Evolutionary conservation across 208 protist genomes (phyloP), one percentile per base, ranked within the genome.

Genomic region (Vickermania ingenoplastis): DNA sequence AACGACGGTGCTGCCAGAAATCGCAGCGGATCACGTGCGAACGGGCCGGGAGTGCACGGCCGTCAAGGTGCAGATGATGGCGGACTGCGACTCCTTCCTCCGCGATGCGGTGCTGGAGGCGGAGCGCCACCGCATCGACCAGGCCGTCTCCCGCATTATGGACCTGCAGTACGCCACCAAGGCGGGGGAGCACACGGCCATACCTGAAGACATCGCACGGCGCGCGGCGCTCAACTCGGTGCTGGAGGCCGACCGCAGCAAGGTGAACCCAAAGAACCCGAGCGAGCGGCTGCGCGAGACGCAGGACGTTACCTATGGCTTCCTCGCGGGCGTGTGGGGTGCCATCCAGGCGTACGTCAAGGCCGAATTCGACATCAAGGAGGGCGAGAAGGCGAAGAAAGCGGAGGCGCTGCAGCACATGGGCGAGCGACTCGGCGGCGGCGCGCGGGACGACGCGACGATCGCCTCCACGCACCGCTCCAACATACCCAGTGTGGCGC

Each of bases 1-100:
- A 4, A n/a, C 11, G 53, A 13, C 3, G 14, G 48, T 41, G 53
- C 27, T 67, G 4, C 63, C 63, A 2, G 13, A 29, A 1, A n/a
- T 58, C 2, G 52, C 61, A 14, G 41, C 30, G 5, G 17, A 22
- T 3, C 55, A 67, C 48, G 31, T 36, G 31, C 30, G 17, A 29
- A 48, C 50, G 17, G 7, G 25, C 27, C 41, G 41, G 41, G 45
- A 2, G 24, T 69, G 51, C 51, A 26, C 56, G 5, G 49, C 56
- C 13, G 53, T 57, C 5, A 61, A 52, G 24, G 57, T 78, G 24
- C 66, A 63, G 51, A 56, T 41, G 50, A 73, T 78, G 59, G 59
- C 65, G 17, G 66, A 78, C 31, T 57, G 56, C 58, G 62, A 73
- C 28, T 73, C 67, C 1, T 78, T 78, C 41, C 56, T 78, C 48